Conservation (phyloP, 2,329 filamentous ascomycete species). For the Aureobasidium sp. region DNA sequence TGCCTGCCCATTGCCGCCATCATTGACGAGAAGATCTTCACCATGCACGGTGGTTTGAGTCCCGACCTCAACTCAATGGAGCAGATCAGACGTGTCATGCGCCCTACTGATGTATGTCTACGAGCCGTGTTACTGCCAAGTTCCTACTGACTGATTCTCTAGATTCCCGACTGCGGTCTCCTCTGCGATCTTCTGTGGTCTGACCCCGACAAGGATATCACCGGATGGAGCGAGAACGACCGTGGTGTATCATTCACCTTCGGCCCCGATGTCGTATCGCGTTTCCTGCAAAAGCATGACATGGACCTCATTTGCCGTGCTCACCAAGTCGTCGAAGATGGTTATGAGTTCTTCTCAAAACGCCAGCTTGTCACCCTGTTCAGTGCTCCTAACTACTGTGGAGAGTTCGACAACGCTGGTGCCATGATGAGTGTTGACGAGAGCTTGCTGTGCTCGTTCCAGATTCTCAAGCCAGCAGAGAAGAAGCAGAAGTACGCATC, state of each 20-base stretch:
- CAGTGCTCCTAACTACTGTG: constrained; percentile 97
- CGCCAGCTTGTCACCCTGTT: constrained; percentile 95
- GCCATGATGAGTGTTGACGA: constrained; percentile 99
- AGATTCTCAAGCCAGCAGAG: constrained; percentile 99
- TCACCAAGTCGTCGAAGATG: constrained; percentile 97
- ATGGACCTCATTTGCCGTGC: constrained; percentile 99
- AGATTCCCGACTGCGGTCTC: constrained; percentile 97
- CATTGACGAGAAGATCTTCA: constrained; percentile 99
- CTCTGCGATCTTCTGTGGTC: constrained; percentile 98
- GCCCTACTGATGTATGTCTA: constrained; percentile 86
- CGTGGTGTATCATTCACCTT: constrained; percentile 98
- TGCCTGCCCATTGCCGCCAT: constrained; percentile 96
- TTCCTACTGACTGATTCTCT: constrained; percentile 19
- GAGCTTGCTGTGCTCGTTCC: constrained; percentile 97
- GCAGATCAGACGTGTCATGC: constrained; percentile 98
- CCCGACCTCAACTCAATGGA: constrained; percentile 99
- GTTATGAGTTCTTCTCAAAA: constrained; percentile 99
- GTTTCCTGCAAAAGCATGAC: constrained; percentile 97
- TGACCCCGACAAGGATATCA: constrained; percentile 98
- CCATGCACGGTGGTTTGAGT: constrained; percentile 96
- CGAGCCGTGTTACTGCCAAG: constrained; percentile 15
- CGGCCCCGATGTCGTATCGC: constrained; percentile 90
- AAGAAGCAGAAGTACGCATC: constrained; percentile 99
- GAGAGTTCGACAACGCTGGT: constrained; percentile 98
- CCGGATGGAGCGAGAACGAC: constrained; percentile 98